Conservation (phyloP, 2,329 filamentous ascomycete genomes). For the Paecilomyces sp. region DNA sequence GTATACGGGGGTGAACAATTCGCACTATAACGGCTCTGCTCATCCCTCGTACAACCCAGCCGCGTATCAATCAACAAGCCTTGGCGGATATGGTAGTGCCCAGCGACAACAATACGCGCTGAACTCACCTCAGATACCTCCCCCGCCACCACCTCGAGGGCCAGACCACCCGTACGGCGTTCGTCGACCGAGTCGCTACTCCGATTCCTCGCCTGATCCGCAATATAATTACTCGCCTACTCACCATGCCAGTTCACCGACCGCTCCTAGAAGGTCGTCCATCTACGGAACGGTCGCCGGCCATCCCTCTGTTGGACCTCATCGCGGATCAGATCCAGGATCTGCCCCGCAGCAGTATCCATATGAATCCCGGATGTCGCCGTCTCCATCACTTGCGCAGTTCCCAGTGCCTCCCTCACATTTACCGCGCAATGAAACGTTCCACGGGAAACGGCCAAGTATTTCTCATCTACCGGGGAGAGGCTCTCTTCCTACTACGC, state of each 20-base stretch:
- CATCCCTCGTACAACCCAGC: constrained; percentile 46
- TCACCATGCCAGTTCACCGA: constrained; percentile 16
- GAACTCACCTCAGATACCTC: constrained; percentile 17
- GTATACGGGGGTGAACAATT: constrained; percentile 34
- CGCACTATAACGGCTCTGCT: constrained; percentile 16
- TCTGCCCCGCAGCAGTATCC: constrained; percentile 16
- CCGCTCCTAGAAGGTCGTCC: constrained; percentile 18
- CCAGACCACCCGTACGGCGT: constrained; percentile 31
- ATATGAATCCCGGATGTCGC: constrained; percentile 13
- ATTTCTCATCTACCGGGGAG: constrained; percentile 24
- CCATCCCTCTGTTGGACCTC: constrained; percentile 18
- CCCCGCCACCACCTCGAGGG: constrained; percentile 31
- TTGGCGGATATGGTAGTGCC: constrained; percentile 21
- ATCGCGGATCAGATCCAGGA: constrained; percentile 7
- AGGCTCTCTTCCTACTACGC: constrained; percentile 40
- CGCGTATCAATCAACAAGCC: constrained; percentile 36
- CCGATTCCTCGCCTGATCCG: constrained; percentile 14
- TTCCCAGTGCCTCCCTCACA: constrained; percentile 28
- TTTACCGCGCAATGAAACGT: constrained; percentile 15
- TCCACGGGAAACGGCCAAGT: constrained; percentile 19
- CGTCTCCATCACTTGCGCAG: constrained; percentile 18
- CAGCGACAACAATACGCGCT: constrained; percentile 15
- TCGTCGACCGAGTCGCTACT: constrained; percentile 23
- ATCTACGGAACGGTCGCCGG: constrained; percentile 18
- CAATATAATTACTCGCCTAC: constrained; percentile 20